A percentile compares a stretch with the other conserved stretches of the same genome.
These are phyloP conservation scores for Jaltomata sinuosa DNA, from an alignment of 257 asterid genomes.

Conservation along the genomic window DNA sequence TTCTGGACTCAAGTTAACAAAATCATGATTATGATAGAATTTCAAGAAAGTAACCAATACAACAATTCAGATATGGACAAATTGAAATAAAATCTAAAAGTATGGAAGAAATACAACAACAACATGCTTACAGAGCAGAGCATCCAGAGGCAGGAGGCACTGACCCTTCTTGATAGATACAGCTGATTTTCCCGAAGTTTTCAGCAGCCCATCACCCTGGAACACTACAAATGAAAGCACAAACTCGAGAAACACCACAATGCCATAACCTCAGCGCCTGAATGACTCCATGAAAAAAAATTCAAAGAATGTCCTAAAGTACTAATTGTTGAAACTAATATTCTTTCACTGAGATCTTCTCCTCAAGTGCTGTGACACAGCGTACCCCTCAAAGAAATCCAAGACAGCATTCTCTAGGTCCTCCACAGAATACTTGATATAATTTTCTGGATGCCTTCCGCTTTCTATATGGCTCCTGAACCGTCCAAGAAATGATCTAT, in stretches of 20 bases:
- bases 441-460: slow-evolving; percentile 41
- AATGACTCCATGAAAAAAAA: slow-evolving; percentile 37
- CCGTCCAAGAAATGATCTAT: slow-evolving; percentile 37
- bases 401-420: slow-evolving; percentile 34
- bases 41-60: slow-evolving; percentile 22
- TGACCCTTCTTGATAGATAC: slow-evolving; percentile 28
- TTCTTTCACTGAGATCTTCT: slow-evolving; percentile 49
- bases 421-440: slow-evolving; percentile 35
- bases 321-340: slow-evolving; percentile 23
- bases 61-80: slow-evolving; percentile 50
- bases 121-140: slow-evolving; percentile 59
- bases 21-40: not conserved
- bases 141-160: slow-evolving; percentile 38
- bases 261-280: slow-evolving; percentile 28
- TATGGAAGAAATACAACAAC: slow-evolving; percentile 28
- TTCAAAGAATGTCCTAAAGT: slow-evolving; percentile 59
- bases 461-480: slow-evolving; percentile 39
- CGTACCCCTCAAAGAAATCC: slow-evolving; percentile 32
- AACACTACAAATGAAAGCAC: slow-evolving; percentile 1
- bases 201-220: slow-evolving; percentile 5
- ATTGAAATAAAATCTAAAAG: slow-evolving; percentile 33
- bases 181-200: slow-evolving; percentile 8
- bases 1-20: not conserved
- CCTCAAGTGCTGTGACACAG: slow-evolving; percentile 24
- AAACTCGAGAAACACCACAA: slow-evolving; percentile 14